Evolutionary conservation across 768 basidiomycete species (phyloP), one percentile per base, ranked within the genome.

Genomic region (Leccinellum luteum): DNA sequence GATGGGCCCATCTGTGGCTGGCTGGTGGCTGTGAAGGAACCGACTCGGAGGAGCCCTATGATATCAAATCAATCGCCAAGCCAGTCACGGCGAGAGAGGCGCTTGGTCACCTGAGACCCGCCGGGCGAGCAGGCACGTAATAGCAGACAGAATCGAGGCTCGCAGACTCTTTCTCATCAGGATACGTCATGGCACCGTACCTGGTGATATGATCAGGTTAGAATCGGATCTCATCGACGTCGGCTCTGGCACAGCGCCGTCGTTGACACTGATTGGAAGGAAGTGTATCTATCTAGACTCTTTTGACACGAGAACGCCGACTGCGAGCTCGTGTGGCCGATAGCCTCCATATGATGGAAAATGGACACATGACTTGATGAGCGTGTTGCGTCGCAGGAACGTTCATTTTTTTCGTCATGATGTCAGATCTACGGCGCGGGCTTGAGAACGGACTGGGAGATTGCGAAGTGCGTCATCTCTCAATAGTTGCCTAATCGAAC

Each of bases 401-500:
- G 6, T 57, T 60, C 47, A 64, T 64, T 28, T 56, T 56, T 31
- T 31, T 31, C 21, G 38, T 35, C 48, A 55, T 48, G 64, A 60
- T 35, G 52, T 61, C 61, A 59, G 56, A 64, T 66, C 57, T 55
- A 45, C 56, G 59, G 59, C 34, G 45, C n/a, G 34, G 23, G 53
- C 64, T 56, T 63, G 61, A 61, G 61, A 62, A 59, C 48, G 50
- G 58, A 30, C 21, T 31, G 6, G 21, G 51, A 41, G 67, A 60
- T 65, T 56, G 56, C 50, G 54, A 66, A 57, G 54, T 32, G 48
- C 53, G 41, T 61, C 58, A 41, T 41, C 41, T 44, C 28, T 21
- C 52, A 35, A 61, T 54, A 25, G 35, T 57, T 64, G 31, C 63
- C 65, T 56, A 66, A 66, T 63, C 2, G 25, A 57, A 58, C 23